Evolutionary conservation across 2,329 filamentous ascomycete species (phyloP).

Genomic region (Trematosphaeria pertusa): DNA sequence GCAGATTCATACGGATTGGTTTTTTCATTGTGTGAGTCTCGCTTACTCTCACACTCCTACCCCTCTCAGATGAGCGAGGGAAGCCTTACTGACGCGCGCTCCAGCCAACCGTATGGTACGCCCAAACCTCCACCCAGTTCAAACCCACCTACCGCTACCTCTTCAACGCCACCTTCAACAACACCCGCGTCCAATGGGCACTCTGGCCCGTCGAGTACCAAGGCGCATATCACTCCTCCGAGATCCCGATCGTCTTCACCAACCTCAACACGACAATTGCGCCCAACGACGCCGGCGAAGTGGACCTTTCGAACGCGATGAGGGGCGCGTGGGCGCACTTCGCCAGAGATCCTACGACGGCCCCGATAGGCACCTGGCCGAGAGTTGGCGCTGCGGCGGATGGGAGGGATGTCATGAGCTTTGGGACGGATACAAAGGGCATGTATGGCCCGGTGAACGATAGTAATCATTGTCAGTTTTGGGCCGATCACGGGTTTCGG

Average conservation of each 20-base stretch:
- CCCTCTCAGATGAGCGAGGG: too few species aligned
- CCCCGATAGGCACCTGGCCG: background rate
- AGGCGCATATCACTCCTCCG: conserved; percentile 31
- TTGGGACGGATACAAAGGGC: background rate
- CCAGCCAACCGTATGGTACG: conserved; percentile 6
- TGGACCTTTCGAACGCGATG: background rate
- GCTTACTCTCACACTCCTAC: background rate
- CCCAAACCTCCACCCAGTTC: conserved; percentile 2
- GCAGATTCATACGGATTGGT: conserved; percentile 16
- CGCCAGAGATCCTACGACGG: background rate
- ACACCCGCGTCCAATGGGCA: conserved; percentile 21
- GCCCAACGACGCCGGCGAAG: background rate
- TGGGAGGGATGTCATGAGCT: background rate
- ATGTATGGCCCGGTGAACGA: background rate
- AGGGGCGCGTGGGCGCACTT: background rate
- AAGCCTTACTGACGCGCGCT: too few species aligned
- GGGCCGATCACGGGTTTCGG: background rate
- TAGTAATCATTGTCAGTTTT: background rate
- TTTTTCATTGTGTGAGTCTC: conserved; percentile 15
- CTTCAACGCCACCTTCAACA: conserved; percentile 37
- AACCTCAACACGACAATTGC: background rate
- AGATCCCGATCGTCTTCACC: conserved; percentile 17
- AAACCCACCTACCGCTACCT: conserved; percentile 14
- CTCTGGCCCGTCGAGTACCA: conserved; percentile 1
- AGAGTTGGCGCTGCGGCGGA: background rate